A percentile compares a stretch with the other conserved stretches of the same genome.
phyloP scores from a whole-genome alignment of 345 rosid genomes.

The Corchorus capsularis region DNA sequence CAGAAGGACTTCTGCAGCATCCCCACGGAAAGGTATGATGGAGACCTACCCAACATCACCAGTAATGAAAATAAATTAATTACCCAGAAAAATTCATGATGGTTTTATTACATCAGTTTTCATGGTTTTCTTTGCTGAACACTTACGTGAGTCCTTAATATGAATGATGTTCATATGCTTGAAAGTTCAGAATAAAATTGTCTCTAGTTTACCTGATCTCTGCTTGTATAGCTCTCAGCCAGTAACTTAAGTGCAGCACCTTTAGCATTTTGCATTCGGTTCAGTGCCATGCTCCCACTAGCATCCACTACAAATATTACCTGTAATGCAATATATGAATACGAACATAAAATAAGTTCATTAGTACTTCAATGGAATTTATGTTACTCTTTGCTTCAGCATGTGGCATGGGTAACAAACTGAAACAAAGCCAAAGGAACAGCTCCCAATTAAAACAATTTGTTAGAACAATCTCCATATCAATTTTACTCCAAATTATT shows the following conservation, averaged over 20 bases:
- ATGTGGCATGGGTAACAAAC: no score
- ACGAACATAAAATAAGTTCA: constrained; percentile 12
- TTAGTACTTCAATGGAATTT: not conserved
- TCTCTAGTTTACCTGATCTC: constrained; percentile 76
- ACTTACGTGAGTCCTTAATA: not conserved
- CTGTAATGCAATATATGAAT: constrained; percentile 47
- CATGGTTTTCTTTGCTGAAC: not conserved
- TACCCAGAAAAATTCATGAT: not conserved
- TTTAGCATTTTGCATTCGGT: constrained; percentile 98
- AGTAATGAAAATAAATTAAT: constrained; percentile 20
- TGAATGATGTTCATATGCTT: not conserved
- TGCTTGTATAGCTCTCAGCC: constrained; percentile 98
- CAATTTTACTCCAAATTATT: not conserved
- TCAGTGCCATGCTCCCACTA: constrained; percentile 99
- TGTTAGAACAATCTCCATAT: not conserved
- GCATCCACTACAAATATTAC: constrained; percentile 97
- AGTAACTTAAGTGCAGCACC: constrained; percentile 94
- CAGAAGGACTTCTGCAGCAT: constrained; percentile 89
- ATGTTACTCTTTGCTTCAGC: not conserved
- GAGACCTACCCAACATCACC: constrained; percentile 59
- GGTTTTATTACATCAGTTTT: not conserved
- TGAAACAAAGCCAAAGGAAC: no score
- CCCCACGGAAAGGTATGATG: constrained; percentile 96
- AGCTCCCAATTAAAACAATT: not conserved
- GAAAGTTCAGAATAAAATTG: not conserved